Base-by-base conservation (phyloP, 805 yeast genomes). In the Wickerhamomyces pijperi region DNA sequence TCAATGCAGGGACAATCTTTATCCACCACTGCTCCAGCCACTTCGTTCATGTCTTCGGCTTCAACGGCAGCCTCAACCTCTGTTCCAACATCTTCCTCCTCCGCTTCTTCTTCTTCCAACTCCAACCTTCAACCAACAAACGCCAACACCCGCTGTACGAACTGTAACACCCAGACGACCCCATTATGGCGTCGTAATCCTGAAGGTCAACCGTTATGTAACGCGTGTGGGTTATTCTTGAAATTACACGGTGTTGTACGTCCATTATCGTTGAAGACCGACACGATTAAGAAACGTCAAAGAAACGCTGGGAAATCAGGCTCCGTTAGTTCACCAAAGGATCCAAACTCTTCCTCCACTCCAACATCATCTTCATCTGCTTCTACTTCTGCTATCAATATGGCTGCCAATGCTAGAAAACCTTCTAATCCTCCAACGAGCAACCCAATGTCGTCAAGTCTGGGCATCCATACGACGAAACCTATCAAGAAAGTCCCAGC, bases 141-240 rank as follows among this genome's bases (percentile, higher is more conserved):
- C 28, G 35, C 40, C 11, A 50, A 48, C 36, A 54, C 55, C 3
- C 45, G 55, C 35, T 90, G 97, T 60, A 78, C 90, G 15, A 90
- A 90, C 60, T 90, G 98, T 60, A 79, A 82, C 52, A 90, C 98
- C 0, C 76, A 72, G 46, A 87, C 94, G 15, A 90, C 98, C 0
- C 98, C 98, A 1, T 60, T 90, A 15, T 90, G 98, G 98, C 68
- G 98, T 49, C 69, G 97, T 37, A 85, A 86, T 50, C 87, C 94
- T 0, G 84, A 83, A 42, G 97, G 97, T 2, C 81, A 84, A 52
- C 94, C 96, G 0, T 64, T 90, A 42, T 90, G 97, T 63, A 90
- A 90, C 59, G 97, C 98, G 0, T 90, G 98, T 64, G 98, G 97
- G 0, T 65, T 90, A 43, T 90, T 90, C 51, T 70, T 84, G 53